A percentile compares a stretch with the other conserved stretches of the same genome.
phyloP scores from a whole-genome alignment of 768 basidiomycete genomes.

The Postia placenta region DNA sequence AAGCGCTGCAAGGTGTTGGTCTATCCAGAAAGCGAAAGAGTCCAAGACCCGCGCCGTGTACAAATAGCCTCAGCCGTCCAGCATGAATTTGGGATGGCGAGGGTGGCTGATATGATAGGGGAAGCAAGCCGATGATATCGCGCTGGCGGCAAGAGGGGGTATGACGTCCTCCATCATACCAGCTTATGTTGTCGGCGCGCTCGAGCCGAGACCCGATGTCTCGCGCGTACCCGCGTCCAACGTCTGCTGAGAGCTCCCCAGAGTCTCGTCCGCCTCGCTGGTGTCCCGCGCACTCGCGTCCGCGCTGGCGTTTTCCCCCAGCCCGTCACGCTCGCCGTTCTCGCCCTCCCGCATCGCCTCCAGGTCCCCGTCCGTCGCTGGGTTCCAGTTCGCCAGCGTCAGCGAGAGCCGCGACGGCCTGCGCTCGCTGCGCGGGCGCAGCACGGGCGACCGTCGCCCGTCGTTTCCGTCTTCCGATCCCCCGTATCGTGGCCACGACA shows the following conservation, averaged over 20 bases:
- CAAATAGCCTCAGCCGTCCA: too few species aligned
- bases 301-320: background rate
- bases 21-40: too few species aligned
- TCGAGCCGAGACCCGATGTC: background rate
- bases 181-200: background rate
- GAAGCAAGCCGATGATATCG: too few species aligned
- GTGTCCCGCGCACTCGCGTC: background rate
- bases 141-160: background rate
- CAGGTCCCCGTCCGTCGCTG: slow-evolving; percentile 12
- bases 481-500: slow-evolving; percentile 13
- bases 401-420: slow-evolving; percentile 19
- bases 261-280: background rate
- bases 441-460: background rate
- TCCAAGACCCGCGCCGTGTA: too few species aligned
- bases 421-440: slow-evolving; percentile 6
- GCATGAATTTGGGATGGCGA: too few species aligned
- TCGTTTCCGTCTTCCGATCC: slow-evolving; percentile 7
- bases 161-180: background rate
- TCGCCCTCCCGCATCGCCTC: background rate
- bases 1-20: too few species aligned
- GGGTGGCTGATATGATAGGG: too few species aligned
- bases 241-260: background rate
- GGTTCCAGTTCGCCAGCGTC: slow-evolving; percentile 21
- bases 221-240: background rate
- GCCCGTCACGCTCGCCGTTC: background rate